Conservation (phyloP, 225 moss, liverwort and hornwort genomes). For the Pleurozium schreberi region DNA sequence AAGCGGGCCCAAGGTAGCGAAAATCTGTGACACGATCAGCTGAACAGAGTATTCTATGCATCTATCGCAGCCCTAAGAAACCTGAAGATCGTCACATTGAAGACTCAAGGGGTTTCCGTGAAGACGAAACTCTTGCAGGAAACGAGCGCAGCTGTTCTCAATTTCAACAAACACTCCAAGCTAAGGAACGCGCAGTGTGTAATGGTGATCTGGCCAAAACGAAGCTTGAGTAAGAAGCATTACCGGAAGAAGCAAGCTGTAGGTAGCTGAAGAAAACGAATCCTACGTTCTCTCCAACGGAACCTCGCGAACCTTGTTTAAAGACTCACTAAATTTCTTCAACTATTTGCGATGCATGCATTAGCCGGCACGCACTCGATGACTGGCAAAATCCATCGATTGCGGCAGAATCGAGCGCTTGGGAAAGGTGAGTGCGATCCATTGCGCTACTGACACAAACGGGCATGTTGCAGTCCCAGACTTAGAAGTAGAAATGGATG, state of each 20-base stretch:
- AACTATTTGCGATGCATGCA: neutral
- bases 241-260: neutral
- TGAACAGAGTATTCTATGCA: neutral
- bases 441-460: neutral
- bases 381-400: neutral
- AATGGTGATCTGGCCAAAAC: neutral
- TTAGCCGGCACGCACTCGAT: neutral
- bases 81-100: neutral
- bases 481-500: neutral
- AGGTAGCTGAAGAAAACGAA: neutral
- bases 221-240: constrained; percentile 17
- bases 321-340: neutral
- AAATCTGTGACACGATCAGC: neutral
- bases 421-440: neutral
- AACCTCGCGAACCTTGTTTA: neutral
- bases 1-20: neutral
- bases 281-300: neutral
- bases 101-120: neutral
- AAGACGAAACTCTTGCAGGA: neutral
- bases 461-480: neutral
- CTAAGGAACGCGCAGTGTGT: neutral
- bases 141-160: neutral
- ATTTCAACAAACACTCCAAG: neutral
- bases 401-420: neutral
- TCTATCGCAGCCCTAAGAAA: neutral